These are phyloP conservation scores for Puccinia brachypodii DNA, from an alignment of 1,284 basidiomycete genomes.

Conservation along the genomic window DNA sequence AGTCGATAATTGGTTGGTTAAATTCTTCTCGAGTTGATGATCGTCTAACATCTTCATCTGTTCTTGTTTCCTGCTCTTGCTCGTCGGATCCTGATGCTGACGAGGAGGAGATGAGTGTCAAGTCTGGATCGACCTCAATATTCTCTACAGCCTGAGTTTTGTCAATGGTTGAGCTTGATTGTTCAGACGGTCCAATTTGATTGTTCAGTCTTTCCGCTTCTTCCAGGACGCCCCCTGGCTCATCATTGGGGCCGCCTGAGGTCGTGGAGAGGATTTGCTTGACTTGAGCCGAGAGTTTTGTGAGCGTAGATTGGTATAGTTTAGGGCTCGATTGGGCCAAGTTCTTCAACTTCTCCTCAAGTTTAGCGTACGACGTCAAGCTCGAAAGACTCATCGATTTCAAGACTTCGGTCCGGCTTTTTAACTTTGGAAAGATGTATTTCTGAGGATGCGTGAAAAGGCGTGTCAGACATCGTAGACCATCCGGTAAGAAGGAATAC, in stretches of 20 bases:
- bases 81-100: neutral
- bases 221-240: neutral
- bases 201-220: neutral
- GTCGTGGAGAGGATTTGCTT: neutral
- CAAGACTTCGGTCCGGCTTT: neutral
- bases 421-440: conserved; percentile 17
- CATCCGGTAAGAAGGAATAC: too few relatives aligned
- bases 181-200: neutral
- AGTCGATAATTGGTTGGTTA: conserved; percentile 2
- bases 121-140: neutral
- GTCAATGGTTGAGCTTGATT: neutral
- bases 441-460: neutral
- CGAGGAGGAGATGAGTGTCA: neutral
- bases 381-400: neutral
- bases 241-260: neutral
- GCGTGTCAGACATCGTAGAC: too few relatives aligned
- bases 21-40: neutral
- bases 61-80: neutral
- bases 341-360: neutral
- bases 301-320: neutral
- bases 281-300: neutral
- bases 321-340: neutral
- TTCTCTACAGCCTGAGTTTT: neutral
- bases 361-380: neutral
- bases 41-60: neutral